Percentiles rank a stretch among this genome's conserved stretches.
phyloP scores from a whole-genome alignment of 805 yeast genomes.

The Zygoascus biomembranicola region DNA sequence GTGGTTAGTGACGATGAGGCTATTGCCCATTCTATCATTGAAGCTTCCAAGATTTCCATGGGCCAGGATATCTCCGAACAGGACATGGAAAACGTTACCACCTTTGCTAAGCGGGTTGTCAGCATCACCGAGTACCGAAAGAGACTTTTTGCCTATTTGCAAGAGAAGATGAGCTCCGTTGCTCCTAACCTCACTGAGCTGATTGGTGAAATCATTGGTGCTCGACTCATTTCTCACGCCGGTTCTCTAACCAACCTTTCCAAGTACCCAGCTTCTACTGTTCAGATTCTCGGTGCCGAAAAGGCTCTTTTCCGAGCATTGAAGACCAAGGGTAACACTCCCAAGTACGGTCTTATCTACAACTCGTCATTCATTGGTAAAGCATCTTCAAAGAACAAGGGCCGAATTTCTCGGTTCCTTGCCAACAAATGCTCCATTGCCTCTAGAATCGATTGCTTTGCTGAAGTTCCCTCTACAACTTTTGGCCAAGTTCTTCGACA shows the following conservation, averaged over 20 bases:
- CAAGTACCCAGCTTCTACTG: slow-evolving; percentile 98
- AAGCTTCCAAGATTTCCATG: slow-evolving; percentile 95
- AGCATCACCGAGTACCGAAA: slow-evolving; percentile 86
- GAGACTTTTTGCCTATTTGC: slow-evolving; percentile 72
- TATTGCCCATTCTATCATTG: slow-evolving; percentile 81
- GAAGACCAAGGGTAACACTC: slow-evolving; percentile 94
- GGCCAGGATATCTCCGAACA: slow-evolving; percentile 96
- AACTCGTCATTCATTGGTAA: slow-evolving; percentile 91
- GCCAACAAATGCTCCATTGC: slow-evolving; percentile 99
- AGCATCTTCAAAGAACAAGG: slow-evolving; percentile 95
- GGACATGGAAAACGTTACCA: slow-evolving; percentile 84
- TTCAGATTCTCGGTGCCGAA: slow-evolving; percentile 96
- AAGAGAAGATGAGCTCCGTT: slow-evolving; percentile 94
- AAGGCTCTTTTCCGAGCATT: slow-evolving; percentile 94
- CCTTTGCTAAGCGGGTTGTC: slow-evolving; percentile 91
- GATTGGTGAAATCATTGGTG: slow-evolving; percentile 98
- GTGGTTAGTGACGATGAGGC: slow-evolving; percentile 88
- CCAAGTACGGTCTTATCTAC: slow-evolving; percentile 91
- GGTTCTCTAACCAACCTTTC: slow-evolving; percentile 95
- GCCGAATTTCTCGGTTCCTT: slow-evolving; percentile 95
- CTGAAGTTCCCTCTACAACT: slow-evolving; percentile 85
- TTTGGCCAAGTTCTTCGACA: slow-evolving; percentile 88
- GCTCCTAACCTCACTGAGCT: slow-evolving; percentile 96
- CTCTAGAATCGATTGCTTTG: slow-evolving; percentile 94
- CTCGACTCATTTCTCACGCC: slow-evolving; percentile 95